Evolutionary conservation across 1,284 basidiomycete genomes (phyloP), one percentile per base, ranked within the genome.

Genomic region (Cutaneotrichosporon cyanovorans): DNA sequence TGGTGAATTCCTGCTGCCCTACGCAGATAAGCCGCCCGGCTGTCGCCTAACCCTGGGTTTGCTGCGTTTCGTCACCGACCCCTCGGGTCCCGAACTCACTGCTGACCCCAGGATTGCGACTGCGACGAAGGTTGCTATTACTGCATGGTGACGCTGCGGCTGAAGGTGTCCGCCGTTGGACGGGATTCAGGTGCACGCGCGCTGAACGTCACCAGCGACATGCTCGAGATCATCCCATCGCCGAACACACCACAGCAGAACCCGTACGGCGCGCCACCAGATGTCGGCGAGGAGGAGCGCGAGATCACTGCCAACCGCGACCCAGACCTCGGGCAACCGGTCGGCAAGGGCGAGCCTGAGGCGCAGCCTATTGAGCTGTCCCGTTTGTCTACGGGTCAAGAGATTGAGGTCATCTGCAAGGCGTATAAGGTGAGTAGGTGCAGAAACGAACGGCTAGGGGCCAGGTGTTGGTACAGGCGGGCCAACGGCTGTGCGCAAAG

Each of bases 361-460:
- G 70, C 73, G 12, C 68, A 78, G 21, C 87, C 87, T 1, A 84
- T 98, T 39, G 74, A 95, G 42, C 82, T 98, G 18, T 87, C 85
- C 57, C 96, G 95, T 70, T 84, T 99, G 50, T 82, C 88, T 37
- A 88, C 87, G 71, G 92, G 92, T 0, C 95, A 98, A 70, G 88
- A 93, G 68, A 75, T 99, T 32, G 85, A 81, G 63, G 66, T 93
- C 46, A 78, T 78, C 31, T 97, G 93, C 69, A 82, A 87, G 46
- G 95, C 92, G 3, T 90, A 92, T 71, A 97, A 96, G 80, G 88
- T 87, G 49, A 19, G 73, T 47, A n/a, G n/a, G n/a, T n/a, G 34
- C 14, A 15, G 25, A n/a, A n/a, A n/a, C 35, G 35, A 20, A 15
- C n/a, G 10, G 18, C 9, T 16, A 10, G 15, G 15, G 16, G 9